Evolutionary conservation across 1,139 yeast genomes (phyloP).

Genomic region (Blastobotrys illinoisensis): DNA sequence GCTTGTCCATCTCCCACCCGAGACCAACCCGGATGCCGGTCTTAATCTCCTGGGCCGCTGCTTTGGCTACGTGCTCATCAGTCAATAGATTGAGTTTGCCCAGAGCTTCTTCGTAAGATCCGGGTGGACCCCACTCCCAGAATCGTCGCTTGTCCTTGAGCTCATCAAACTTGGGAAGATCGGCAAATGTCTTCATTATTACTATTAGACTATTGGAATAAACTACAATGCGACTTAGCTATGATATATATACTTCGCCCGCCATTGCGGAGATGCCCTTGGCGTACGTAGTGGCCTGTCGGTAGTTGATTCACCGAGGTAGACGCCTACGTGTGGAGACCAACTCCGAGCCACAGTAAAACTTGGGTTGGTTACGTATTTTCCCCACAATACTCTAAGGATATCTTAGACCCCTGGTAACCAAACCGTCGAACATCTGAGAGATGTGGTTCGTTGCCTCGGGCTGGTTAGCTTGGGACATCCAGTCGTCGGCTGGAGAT

Average conservation of each 20-base stretch:
- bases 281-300: too few species aligned
- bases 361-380: background rate
- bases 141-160: slow-evolving; percentile 18
- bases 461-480: too few species aligned
- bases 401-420: too few species aligned
- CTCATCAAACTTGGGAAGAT: slow-evolving; percentile 17
- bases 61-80: slow-evolving; percentile 18
- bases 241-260: background rate
- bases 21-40: slow-evolving; percentile 21
- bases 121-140: slow-evolving; percentile 24
- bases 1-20: slow-evolving; percentile 17
- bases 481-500: too few species aligned
- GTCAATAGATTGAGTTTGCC: slow-evolving; percentile 22
- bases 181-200: slow-evolving; percentile 11
- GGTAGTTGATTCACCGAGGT: background rate
- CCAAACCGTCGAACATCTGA: too few species aligned
- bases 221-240: too few species aligned
- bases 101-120: slow-evolving; percentile 21
- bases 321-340: background rate
- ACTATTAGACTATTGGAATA: too few species aligned
- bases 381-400: too few species aligned
- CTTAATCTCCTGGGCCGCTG: slow-evolving; percentile 15
- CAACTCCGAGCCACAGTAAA: background rate
- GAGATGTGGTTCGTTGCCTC: too few species aligned
- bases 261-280: background rate